phyloP scores from a whole-genome alignment of 805 yeast genomes.

The Kluyveromyces nonfermentans region DNA sequence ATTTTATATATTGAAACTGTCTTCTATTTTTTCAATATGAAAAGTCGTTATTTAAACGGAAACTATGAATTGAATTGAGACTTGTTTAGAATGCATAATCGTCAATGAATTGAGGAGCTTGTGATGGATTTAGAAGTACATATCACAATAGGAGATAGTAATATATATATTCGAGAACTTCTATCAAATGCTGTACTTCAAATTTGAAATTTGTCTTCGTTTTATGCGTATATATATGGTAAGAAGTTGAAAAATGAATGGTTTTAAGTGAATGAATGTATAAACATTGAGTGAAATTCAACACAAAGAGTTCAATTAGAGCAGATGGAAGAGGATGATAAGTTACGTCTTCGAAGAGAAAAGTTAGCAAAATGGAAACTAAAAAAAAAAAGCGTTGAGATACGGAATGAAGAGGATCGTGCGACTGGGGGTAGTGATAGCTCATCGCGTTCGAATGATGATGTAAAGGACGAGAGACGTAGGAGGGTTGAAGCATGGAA shows the following conservation, averaged over 20 bases:
- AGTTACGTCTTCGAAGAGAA: slow-evolving; percentile 8
- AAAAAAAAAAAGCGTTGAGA: slow-evolving; percentile 4
- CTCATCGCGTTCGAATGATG: slow-evolving; percentile 2
- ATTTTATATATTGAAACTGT: too few relatives aligned
- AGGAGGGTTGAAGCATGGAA: slow-evolving; percentile 46
- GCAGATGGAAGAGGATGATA: slow-evolving; percentile 5
- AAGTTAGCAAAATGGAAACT: slow-evolving; percentile 3
- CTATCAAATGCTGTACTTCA: too few relatives aligned
- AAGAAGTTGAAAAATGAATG: too few relatives aligned
- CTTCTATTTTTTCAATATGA: not conserved
- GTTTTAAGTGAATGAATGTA: not conserved
- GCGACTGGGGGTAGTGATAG: not conserved
- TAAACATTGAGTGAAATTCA: not conserved
- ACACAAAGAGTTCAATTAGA: not conserved
- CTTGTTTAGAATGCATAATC: too few relatives aligned
- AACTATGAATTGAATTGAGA: not conserved
- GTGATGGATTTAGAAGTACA: too few relatives aligned
- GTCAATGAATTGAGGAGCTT: too few relatives aligned
- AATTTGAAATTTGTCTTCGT: too few relatives aligned
- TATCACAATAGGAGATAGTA: too few relatives aligned
- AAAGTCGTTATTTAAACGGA: not conserved
- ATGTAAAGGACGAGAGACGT: slow-evolving; percentile 24
- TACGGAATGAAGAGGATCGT: not conserved
- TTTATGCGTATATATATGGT: too few relatives aligned
- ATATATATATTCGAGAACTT: too few relatives aligned